Percentiles rank a stretch among this genome's conserved stretches.
These are phyloP conservation scores for Leishmania lainsoni DNA, from an alignment of 208 protist genomes.

Conservation along the genomic window DNA sequence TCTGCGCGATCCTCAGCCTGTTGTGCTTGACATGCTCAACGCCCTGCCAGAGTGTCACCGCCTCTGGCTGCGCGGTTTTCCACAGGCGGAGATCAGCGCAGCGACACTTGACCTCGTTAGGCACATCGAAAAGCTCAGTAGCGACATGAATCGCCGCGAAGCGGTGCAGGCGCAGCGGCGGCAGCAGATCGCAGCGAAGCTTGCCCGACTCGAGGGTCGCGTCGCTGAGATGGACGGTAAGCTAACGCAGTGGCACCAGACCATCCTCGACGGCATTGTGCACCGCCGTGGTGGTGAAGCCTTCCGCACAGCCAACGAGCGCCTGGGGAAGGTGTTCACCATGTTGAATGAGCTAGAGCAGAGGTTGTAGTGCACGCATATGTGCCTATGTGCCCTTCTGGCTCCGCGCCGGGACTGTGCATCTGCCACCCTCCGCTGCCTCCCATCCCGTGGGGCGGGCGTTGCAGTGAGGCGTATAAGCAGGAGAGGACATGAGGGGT, in stretches of 20 bases:
- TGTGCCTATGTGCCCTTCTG: not conserved
- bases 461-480: not conserved
- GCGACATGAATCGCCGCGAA: conserved; percentile 26
- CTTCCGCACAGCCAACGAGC: conserved; percentile 65
- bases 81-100: conserved; percentile 22
- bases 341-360: conserved; percentile 60
- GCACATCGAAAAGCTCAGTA: conserved; percentile 11
- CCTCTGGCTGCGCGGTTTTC: conserved; percentile 24
- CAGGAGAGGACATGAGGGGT: not conserved
- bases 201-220: conserved; percentile 28
- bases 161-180: conserved; percentile 32
- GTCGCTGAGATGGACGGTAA: conserved; percentile 17
- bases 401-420: not conserved
- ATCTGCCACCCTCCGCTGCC: not conserved
- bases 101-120: conserved; percentile 15
- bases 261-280: conserved; percentile 68
- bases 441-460: not conserved
- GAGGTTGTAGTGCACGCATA: conserved; percentile 8
- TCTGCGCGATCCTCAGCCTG: not conserved
- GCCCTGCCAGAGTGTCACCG: conserved; percentile 36
- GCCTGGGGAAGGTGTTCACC: conserved; percentile 59
- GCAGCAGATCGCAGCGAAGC: conserved; percentile 26
- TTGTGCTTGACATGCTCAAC: conserved; percentile 29
- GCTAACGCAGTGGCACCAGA: conserved; percentile 35
- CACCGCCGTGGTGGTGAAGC: conserved; percentile 54